Evolutionary conservation across 208 protist species (phyloP).

Genomic region (Trypanosoma scelopori): DNA sequence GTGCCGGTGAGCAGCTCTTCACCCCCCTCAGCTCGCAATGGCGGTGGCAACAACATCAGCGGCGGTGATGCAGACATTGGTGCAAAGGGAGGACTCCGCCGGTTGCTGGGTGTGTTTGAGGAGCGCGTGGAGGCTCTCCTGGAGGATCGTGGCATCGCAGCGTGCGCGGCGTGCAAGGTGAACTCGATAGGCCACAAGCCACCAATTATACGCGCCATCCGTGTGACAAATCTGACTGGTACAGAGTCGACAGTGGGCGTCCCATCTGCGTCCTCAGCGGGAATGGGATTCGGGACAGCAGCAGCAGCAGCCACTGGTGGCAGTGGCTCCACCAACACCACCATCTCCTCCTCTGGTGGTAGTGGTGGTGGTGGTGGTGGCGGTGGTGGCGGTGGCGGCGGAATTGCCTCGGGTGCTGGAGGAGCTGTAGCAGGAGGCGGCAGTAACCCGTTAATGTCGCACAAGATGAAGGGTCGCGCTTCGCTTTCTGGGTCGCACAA

Average conservation of each 20-base stretch:
- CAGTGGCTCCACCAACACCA: neutral
- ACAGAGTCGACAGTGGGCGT: slow-evolving; percentile 11
- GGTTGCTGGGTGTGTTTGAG: slow-evolving; percentile 38
- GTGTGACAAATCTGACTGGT: slow-evolving; percentile 39
- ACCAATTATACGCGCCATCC: slow-evolving; percentile 62
- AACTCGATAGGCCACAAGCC: slow-evolving; percentile 58
- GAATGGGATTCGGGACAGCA: neutral
- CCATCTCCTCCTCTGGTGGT: neutral
- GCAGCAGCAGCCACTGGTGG: neutral
- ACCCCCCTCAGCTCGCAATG: too few species aligned
- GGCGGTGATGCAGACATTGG: neutral
- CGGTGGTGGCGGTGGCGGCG: too few species aligned
- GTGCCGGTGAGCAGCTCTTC: neutral
- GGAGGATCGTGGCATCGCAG: slow-evolving; percentile 80
- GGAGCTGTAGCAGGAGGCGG: neutral
- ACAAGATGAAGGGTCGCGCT: slow-evolving; percentile 8
- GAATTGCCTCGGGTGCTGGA: neutral
- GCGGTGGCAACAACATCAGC: neutral
- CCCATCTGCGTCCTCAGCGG: neutral
- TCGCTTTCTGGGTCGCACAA: neutral
- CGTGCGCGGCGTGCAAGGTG: slow-evolving; percentile 62
- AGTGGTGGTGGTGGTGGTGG: neutral
- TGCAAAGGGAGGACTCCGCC: neutral
- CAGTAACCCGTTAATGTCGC: neutral
- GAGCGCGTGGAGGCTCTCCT: slow-evolving; percentile 74